phyloP scores from a whole-genome alignment of 1,284 basidiomycete genomes.

The Ustilago nuda region DNA sequence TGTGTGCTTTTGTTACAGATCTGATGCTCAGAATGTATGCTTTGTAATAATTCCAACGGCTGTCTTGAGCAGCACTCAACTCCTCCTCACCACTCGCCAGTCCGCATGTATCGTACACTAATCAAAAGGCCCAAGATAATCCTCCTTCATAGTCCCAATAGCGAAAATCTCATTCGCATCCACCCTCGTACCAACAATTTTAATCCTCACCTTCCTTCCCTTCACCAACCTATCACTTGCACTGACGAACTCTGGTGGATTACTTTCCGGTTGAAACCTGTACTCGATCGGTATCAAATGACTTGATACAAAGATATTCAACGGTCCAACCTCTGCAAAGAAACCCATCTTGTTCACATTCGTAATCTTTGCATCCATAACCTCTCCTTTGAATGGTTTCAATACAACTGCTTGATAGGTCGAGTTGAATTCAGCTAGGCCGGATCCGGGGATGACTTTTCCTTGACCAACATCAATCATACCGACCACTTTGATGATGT shows the following conservation, averaged over 20 bases:
- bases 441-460: conserved; percentile 89
- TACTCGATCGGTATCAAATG: conserved; percentile 80
- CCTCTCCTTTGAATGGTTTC: conserved; percentile 89
- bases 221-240: conserved; percentile 75
- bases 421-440: conserved; percentile 85
- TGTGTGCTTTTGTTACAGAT: background rate
- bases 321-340: conserved; percentile 93
- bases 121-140: conserved; percentile 64
- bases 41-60: background rate
- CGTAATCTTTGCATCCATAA: conserved; percentile 94
- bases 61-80: no score
- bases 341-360: conserved; percentile 99
- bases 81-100: background rate
- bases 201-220: conserved; percentile 88
- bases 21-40: background rate
- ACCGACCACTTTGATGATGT: conserved; percentile 94
- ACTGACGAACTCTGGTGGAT: conserved; percentile 66
- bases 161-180: conserved; percentile 90
- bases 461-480: conserved; percentile 64
- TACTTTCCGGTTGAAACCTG: conserved; percentile 67
- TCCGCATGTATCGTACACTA: conserved; percentile 7
- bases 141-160: conserved; percentile 68
- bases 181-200: conserved; percentile 95
- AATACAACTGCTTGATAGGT: conserved; percentile 67
- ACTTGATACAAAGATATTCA: conserved; percentile 76